These are phyloP conservation scores for Colletotrichum musicola DNA, from an alignment of 2,329 filamentous ascomycete genomes.

Conservation along the genomic window DNA sequence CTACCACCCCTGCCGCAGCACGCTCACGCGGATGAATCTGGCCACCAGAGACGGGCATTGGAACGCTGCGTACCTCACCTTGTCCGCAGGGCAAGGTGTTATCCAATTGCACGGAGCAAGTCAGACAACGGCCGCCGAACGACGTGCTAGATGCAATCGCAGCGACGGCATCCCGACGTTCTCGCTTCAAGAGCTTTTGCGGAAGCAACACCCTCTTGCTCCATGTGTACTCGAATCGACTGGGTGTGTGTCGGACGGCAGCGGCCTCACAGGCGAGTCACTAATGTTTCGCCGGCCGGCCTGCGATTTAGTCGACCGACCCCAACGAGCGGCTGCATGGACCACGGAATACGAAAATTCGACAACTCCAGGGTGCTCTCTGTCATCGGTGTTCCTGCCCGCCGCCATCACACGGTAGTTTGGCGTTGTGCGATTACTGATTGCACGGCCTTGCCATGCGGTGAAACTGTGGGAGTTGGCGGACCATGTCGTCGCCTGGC, in stretches of 20 bases:
- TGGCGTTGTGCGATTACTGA: conserved; percentile 30
- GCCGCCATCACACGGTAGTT: conserved; percentile 4
- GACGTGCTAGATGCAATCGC: neutral
- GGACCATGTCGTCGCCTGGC: conserved; percentile 6
- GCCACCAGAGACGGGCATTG: conserved; percentile 21
- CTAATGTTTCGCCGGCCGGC: conserved; percentile 11
- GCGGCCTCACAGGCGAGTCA: neutral
- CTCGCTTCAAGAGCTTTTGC: neutral
- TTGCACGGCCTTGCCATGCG: conserved; percentile 15
- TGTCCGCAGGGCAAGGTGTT: neutral
- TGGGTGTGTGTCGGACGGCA: neutral
- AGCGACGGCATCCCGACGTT: neutral
- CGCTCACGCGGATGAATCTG: conserved; percentile 34
- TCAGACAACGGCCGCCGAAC: conserved; percentile 21
- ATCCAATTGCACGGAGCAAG: conserved; percentile 14
- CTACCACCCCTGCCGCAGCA: conserved; percentile 31
- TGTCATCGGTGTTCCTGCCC: neutral
- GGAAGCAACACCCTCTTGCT: neutral
- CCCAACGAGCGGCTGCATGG: neutral
- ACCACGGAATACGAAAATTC: neutral
- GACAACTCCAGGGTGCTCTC: neutral
- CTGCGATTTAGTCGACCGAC: too few relatives aligned
- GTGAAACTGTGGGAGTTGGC: conserved; percentile 14
- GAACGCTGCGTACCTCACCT: conserved; percentile 7
- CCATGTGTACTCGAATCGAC: neutral